A percentile compares a stretch with the other conserved stretches of the same genome.
Evolutionary conservation across 2,329 filamentous ascomycete species (phyloP).

Genomic region (Hypoxylon sp.): DNA sequence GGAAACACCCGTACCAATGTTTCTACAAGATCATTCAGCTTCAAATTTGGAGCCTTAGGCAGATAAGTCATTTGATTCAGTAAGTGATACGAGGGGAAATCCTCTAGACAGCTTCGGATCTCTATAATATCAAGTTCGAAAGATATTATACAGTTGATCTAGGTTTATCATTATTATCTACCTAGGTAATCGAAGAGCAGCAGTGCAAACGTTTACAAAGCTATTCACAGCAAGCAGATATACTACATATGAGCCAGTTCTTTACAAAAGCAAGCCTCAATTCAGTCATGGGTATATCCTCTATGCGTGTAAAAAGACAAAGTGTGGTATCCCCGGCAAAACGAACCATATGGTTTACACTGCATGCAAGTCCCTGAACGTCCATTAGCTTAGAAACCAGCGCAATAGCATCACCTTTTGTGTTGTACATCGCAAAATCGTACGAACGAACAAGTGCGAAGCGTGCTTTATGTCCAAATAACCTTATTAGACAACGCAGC

Average conservation of each 20-base stretch:
- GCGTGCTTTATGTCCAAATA: not conserved
- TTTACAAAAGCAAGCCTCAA: constrained; percentile 28
- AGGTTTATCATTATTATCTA: not conserved
- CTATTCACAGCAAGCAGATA: constrained; percentile 1
- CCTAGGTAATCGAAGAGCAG: not conserved
- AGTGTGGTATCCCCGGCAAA: constrained; percentile 41
- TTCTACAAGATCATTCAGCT: not conserved
- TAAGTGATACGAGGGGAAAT: constrained; percentile 3
- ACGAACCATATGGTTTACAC: constrained; percentile 29
- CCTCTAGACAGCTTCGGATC: not conserved
- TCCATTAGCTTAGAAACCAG: constrained; percentile 23
- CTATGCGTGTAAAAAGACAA: constrained; percentile 35
- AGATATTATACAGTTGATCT: not conserved
- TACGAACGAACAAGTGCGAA: constrained; percentile 18
- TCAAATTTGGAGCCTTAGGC: constrained; percentile 1
- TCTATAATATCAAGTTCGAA: not conserved
- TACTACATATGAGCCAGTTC: not conserved
- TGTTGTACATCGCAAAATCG: constrained; percentile 15
- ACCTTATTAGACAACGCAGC: constrained; percentile 2
- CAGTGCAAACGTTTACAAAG: not conserved
- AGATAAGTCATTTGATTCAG: not conserved
- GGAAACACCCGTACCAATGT: constrained; percentile 18
- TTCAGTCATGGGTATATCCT: constrained; percentile 43
- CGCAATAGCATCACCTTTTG: constrained; percentile 23
- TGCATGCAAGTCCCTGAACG: constrained; percentile 34